Percentiles rank a stretch among this genome's conserved stretches.
phyloP scores from a whole-genome alignment of 2,329 filamentous ascomycete genomes.

The Basipetospora chlamydospora region DNA sequence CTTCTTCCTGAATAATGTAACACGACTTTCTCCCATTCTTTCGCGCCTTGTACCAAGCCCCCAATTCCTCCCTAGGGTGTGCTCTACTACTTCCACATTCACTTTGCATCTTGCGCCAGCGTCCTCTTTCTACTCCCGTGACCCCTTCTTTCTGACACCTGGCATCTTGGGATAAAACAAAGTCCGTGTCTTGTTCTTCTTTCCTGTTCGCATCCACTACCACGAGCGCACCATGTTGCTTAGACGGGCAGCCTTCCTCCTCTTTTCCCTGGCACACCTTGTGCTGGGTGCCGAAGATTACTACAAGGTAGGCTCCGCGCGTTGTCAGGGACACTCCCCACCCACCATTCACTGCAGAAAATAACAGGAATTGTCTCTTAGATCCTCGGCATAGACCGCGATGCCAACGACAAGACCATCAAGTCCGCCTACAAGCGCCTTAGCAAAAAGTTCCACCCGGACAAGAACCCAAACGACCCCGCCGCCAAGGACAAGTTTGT shows the following conservation, averaged over 20 bases:
- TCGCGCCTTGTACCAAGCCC: no score
- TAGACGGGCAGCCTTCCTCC: conserved; percentile 29
- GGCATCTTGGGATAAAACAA: no score
- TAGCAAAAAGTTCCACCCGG: conserved; percentile 91
- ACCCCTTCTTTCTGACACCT: no score
- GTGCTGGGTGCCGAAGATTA: conserved; percentile 54
- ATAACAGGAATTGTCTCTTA: conserved; percentile 21
- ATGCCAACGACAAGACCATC: conserved; percentile 73
- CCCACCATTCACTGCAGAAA: background rate
- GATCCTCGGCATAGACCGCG: conserved; percentile 66
- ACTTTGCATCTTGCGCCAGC: no score
- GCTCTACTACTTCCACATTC: no score
- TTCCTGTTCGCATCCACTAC: background rate
- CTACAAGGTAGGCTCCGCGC: conserved; percentile 48
- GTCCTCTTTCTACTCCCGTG: no score
- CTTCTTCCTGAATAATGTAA: no score
- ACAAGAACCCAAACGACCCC: conserved; percentile 90
- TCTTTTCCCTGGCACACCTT: conserved; percentile 39
- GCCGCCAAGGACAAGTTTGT: conserved; percentile 83
- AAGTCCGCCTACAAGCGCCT: conserved; percentile 86
- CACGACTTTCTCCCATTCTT: no score
- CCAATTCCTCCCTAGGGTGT: no score
- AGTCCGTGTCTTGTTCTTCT: background rate
- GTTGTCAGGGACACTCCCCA: background rate
- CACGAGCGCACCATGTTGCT: conserved; percentile 39